Evolutionary conservation across 192 early-diverging fungal genomes (phyloP), one percentile per base, ranked within the genome.

Genomic region (Backusella australiensis): DNA sequence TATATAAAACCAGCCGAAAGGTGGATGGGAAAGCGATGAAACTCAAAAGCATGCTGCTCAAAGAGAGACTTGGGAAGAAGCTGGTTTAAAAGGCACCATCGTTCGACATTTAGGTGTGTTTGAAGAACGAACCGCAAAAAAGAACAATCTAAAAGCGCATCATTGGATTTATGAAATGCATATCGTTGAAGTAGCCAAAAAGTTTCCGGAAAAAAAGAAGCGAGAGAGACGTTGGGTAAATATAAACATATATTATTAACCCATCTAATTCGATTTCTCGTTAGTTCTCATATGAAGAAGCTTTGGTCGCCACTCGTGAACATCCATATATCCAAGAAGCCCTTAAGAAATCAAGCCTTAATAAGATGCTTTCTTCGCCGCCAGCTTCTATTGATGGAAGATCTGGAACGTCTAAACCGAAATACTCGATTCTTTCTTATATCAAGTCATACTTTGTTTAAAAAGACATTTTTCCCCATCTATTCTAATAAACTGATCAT

Each of bases 1-100:
- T 67, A 34, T 32, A 38, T 19, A 35, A 41, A 32, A 32, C 2
- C 56, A 83, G 83, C 87, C 89, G 5, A 87, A 90, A 75, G 89
- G 89, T 32, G 89, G 89, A 15, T 90, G 89, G 89, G 89, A 90
- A 71, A 85, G 85, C 42, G 86, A 88, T 65, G 89, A 90, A 77
- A 83, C 89, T 12, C 78, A 85, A 38, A 80, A 84, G 71, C 77
- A 84, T 52, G 86, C 87, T 23, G 89, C 89, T 38, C 68, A 66
- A 8, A 78, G 89, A 72, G 89, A 90, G 69, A 90, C 89, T 7
- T 90, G 85, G 80, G 89, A 90, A 81, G 89, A 90, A 83, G 85
- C 87, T 23, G 88, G 88, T 35, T 82, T 78, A 11, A 82, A 79
- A 76, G 88, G 88, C 12, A 77, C 26, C n/a, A 83, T 89, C 69